These are phyloP conservation scores for Orychophragmus violaceus DNA, from an alignment of 345 rosid genomes.

Conservation along the genomic window DNA sequence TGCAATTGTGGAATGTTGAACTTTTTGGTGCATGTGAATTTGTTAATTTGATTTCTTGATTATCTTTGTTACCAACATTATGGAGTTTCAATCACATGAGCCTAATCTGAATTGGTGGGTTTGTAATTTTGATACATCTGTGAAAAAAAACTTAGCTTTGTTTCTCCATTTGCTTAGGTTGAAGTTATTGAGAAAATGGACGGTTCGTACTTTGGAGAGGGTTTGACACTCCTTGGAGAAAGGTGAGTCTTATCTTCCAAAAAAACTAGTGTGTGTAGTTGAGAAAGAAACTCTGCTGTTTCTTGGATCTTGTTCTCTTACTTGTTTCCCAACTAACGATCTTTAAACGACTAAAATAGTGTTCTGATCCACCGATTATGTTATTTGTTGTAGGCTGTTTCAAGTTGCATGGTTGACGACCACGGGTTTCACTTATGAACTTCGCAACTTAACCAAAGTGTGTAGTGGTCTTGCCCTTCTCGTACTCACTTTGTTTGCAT, in stretches of 20 bases:
- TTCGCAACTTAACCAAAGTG: conserved; percentile 64
- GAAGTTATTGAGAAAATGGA: conserved; percentile 52
- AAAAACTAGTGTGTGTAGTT: neutral
- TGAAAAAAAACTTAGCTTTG: neutral
- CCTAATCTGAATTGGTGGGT: neutral
- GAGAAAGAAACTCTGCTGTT: neutral
- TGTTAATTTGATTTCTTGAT: too few relatives aligned
- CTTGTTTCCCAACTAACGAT: neutral
- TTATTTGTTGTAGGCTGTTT: conserved; percentile 73
- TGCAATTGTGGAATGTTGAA: neutral
- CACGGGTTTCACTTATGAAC: conserved; percentile 84
- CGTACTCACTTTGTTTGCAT: neutral
- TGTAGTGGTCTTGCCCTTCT: conserved; percentile 37
- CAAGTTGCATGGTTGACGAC: conserved; percentile 89
- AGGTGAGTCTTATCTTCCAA: conserved; percentile 36
- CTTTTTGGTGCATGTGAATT: neutral
- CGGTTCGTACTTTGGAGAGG: conserved; percentile 67
- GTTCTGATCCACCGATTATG: conserved; percentile 9
- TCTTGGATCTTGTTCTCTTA: neutral
- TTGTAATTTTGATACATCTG: neutral
- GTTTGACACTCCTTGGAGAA: conserved; percentile 76
- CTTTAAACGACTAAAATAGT: conserved; percentile 18
- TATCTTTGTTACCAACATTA: neutral
- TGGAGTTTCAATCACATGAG: neutral
- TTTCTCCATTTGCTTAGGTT: conserved; percentile 39